Percentiles rank a stretch among this genome's conserved stretches.
These are phyloP conservation scores for Clonostachys rhizophaga DNA, from an alignment of 2,329 filamentous ascomycete genomes.

Conservation along the genomic window DNA sequence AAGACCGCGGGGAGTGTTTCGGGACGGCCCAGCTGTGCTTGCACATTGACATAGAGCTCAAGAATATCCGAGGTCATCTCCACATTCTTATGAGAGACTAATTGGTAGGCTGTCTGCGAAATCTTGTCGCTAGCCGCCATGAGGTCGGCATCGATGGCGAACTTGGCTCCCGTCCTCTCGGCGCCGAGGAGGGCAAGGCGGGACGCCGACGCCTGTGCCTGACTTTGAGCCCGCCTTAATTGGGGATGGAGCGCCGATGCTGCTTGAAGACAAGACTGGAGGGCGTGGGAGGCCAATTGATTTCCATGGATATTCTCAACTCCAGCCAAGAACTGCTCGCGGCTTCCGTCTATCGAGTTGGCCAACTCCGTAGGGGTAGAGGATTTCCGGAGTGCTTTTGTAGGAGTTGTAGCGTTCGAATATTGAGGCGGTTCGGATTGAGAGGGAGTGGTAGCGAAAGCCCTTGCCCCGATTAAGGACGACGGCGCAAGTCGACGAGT, in stretches of 20 bases:
- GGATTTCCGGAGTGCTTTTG: too few relatives aligned
- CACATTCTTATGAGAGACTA: slow-evolving; percentile 70
- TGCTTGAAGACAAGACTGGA: slow-evolving; percentile 38
- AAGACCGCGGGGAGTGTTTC: slow-evolving; percentile 77
- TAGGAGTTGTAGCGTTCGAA: too few relatives aligned
- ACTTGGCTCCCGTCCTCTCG: slow-evolving; percentile 21
- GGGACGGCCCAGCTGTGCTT: slow-evolving; percentile 67
- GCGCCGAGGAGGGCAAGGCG: slow-evolving; percentile 43
- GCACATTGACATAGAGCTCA: slow-evolving; percentile 69
- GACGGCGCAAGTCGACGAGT: too few relatives aligned
- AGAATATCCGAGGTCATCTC: slow-evolving; percentile 75
- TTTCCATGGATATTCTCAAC: slow-evolving; percentile 38
- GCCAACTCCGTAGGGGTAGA: slow-evolving; percentile 31
- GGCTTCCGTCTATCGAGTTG: slow-evolving; percentile 33
- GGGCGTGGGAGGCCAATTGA: slow-evolving; percentile 33
- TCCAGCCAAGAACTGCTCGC: slow-evolving; percentile 32
- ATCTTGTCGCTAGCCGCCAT: slow-evolving; percentile 44
- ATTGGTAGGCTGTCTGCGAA: slow-evolving; percentile 58
- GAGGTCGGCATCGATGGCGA: slow-evolving; percentile 25
- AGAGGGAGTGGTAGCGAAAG: too few relatives aligned
- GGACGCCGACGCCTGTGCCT: slow-evolving; percentile 43
- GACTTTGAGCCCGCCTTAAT: slow-evolving; percentile 27
- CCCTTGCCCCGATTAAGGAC: too few relatives aligned
- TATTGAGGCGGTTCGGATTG: too few relatives aligned
- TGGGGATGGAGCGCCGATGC: slow-evolving; percentile 37